Conservation (phyloP, 805 yeast genomes). For the Wickerhamomyces mucosus region DNA sequence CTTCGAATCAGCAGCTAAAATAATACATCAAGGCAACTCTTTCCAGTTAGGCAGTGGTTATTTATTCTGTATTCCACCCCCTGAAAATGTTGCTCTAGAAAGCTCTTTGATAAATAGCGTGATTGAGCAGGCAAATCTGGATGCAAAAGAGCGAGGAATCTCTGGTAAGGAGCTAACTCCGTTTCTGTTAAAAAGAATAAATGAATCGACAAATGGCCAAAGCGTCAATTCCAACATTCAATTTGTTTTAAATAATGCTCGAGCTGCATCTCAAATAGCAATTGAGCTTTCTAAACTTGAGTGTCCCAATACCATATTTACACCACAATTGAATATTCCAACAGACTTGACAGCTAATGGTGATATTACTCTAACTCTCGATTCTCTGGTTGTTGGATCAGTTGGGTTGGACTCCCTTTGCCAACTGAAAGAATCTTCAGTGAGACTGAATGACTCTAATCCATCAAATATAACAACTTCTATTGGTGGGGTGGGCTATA, state of each 20-base stretch:
- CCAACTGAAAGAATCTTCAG: constrained; percentile 23
- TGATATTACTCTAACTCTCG: constrained; percentile 5
- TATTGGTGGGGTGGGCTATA: constrained; percentile 81
- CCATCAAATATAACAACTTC: constrained; percentile 52
- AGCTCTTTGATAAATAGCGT: constrained; percentile 40
- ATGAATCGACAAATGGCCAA: constrained; percentile 57
- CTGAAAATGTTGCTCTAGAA: constrained; percentile 48
- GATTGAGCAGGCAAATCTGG: constrained; percentile 47
- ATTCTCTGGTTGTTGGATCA: constrained; percentile 55
- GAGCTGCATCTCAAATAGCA: constrained; percentile 60
- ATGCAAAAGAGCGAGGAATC: constrained; percentile 44
- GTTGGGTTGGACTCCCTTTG: constrained; percentile 69
- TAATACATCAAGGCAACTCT: constrained; percentile 37
- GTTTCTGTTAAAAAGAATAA: constrained; percentile 55
- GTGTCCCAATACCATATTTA: background rate
- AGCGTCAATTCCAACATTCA: constrained; percentile 63
- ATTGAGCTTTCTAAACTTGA: constrained; percentile 16
- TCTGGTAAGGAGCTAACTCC: constrained; percentile 76
- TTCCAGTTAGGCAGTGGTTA: constrained; percentile 58
- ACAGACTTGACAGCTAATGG: background rate
- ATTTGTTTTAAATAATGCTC: constrained; percentile 72
- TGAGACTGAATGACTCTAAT: constrained; percentile 51
- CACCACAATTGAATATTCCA: background rate
- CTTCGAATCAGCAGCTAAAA: constrained; percentile 50
- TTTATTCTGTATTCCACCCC: constrained; percentile 79